phyloP scores from a whole-genome alignment of 2,329 filamentous ascomycete genomes.

The Amauroascus verrucosus region DNA sequence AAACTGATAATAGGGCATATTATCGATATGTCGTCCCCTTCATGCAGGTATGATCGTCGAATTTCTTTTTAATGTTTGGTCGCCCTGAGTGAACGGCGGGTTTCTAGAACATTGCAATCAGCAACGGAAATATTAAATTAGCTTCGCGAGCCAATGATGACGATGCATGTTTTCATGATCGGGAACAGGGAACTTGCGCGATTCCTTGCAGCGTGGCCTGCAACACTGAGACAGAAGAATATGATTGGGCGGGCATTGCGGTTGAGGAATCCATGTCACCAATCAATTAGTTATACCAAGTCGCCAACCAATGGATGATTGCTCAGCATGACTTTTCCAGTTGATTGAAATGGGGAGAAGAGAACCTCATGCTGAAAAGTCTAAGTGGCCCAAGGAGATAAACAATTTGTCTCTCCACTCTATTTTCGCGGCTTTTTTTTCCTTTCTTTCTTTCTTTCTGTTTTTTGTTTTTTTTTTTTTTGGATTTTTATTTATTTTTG shows the following conservation, averaged over 20 bases:
- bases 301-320: background rate
- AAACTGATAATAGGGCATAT: conserved; percentile 10
- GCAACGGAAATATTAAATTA: background rate
- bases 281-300: background rate
- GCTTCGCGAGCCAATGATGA: background rate
- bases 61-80: conserved; percentile 4
- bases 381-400: no score
- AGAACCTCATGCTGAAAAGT: no score
- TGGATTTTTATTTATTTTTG: background rate
- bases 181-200: background rate
- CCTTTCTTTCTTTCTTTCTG: no score
- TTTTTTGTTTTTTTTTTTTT: background rate
- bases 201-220: background rate
- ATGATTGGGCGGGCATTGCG: background rate
- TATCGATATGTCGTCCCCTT: conserved; percentile 1
- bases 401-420: no score
- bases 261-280: background rate
- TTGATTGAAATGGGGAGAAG: background rate
- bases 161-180: background rate
- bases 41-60: background rate
- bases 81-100: background rate
- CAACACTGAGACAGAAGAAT: background rate
- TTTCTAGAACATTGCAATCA: conserved; percentile 7
- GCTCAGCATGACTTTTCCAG: background rate
- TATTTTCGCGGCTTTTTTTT: no score